Evolutionary conservation across 2,329 filamentous ascomycete genomes (phyloP), one percentile per base, ranked within the genome.

Genomic region (Penicillium nordicum): DNA sequence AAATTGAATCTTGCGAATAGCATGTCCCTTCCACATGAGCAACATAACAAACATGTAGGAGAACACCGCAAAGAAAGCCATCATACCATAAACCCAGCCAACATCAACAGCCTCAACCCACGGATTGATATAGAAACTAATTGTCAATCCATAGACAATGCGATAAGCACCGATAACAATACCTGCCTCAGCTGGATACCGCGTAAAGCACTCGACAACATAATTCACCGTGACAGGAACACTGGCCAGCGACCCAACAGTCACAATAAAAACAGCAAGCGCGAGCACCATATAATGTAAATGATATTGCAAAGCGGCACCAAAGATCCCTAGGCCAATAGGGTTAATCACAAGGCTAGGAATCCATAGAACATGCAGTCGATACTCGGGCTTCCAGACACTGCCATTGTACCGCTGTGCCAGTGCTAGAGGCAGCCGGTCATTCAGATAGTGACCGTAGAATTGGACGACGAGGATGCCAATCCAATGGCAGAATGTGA

Each of bases 11-110:
- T 50, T 25, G 10, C 64, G 57, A 51, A 67, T 65, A 38, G 48
- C 50, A 58, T 65, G 57, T 2, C 64, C 64, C 47, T 67, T 66
- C 64, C 64, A 67, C 63, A 66, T 66, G n/a, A 67, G 53, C 23
- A 67, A 44, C 57, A 65, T 62, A 8, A 66, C 62, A 34, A 66
- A 65, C 18, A 64, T 48, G 44, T 62, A 66, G 1, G 64, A 65
- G 11, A 66, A 61, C 3, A 67, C 50, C 0, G 64, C 63, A 55
- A 77, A 72, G 32, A 78, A 74, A 1, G 74, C 74, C 67, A 74
- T 72, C 65, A 73, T 74, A 0, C 76, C 75, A 66, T 74, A 76
- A 2, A 73, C 70, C 76, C 76, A 78, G 4, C 69, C 70, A 12
- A 74, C 62, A 16, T 66, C 67, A 2, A 77, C 71, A 8, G 63